These are phyloP conservation scores for Vitis labrusca DNA, from an alignment of 164 flowering plant genomes.

Conservation along the genomic window DNA sequence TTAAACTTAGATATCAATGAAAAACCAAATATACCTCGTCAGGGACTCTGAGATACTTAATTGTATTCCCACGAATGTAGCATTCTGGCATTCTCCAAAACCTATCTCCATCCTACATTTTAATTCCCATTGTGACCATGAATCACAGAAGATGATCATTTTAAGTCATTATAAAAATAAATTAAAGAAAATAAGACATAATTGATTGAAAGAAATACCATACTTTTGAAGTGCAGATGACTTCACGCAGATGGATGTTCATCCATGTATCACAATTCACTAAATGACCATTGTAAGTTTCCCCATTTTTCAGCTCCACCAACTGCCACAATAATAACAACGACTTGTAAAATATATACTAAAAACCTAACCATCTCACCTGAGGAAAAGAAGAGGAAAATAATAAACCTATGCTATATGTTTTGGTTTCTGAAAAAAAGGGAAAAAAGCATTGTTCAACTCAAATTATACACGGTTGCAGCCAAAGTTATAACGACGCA, in stretches of 20 bases:
- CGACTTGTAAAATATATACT: no score
- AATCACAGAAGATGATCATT: background rate
- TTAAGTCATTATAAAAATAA: background rate
- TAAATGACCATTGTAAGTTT: constrained; percentile 95
- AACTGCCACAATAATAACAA: no score
- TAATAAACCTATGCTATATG: no score
- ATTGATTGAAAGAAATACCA: background rate
- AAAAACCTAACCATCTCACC: no score
- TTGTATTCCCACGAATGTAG: constrained; percentile 94
- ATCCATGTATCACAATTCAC: constrained; percentile 99
- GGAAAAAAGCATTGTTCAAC: no score
- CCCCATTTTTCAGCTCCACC: constrained; percentile 96
- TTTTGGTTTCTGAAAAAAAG: no score
- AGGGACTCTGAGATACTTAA: constrained; percentile 97
- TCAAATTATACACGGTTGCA: no score
- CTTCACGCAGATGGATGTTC: constrained; percentile 98
- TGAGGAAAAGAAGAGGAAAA: no score
- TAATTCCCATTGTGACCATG: no score
- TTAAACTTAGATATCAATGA: no score
- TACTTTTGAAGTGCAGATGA: constrained; percentile 95
- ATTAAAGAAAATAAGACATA: background rate
- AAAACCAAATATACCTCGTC: constrained; percentile 72
- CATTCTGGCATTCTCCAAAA: constrained; percentile 99
- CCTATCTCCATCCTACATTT: constrained; percentile 84
- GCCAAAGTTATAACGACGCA: no score